These are phyloP conservation scores for Mycena sp. DNA, from an alignment of 1,284 basidiomycete species.

Conservation along the genomic window DNA sequence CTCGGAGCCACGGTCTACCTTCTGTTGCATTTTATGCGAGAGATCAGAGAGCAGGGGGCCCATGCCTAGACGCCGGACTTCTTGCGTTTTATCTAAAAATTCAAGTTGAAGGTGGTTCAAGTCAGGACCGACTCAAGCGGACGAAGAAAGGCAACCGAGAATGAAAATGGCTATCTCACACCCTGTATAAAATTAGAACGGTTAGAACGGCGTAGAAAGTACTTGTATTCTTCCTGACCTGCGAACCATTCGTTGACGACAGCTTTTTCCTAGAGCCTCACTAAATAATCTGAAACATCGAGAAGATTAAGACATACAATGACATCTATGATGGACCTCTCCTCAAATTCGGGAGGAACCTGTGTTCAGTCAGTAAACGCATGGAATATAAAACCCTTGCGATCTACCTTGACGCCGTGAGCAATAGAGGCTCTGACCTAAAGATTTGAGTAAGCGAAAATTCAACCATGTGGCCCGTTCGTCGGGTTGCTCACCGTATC, in stretches of 20 bases:
- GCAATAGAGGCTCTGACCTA: conserved; percentile 75
- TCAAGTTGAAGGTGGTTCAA: not conserved
- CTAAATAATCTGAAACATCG: not conserved
- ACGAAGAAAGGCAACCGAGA: conserved; percentile 24
- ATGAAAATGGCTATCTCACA: conserved; percentile 45
- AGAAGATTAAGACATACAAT: conserved; percentile 60
- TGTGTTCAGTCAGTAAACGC: not conserved
- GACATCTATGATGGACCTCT: conserved; percentile 62
- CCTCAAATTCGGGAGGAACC: conserved; percentile 71
- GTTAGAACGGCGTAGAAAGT: not conserved
- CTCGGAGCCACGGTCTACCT: conserved; percentile 53
- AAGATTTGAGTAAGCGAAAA: not conserved
- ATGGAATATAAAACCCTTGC: not conserved
- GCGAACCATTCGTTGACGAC: conserved; percentile 85
- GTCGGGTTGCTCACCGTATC: conserved; percentile 65
- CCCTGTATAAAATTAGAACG: conserved; percentile 36
- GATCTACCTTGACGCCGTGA: conserved; percentile 67
- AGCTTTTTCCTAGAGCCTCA: conserved; percentile 66
- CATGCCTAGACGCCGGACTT: conserved; percentile 82
- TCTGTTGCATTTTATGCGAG: conserved; percentile 66
- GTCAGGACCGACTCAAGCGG: conserved; percentile 9
- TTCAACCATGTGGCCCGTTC: not conserved
- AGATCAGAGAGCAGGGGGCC: conserved; percentile 77
- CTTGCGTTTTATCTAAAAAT: conserved; percentile 72
- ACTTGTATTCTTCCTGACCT: conserved; percentile 47